Conservation (phyloP, 208 protist genomes). For the Leishmania guyanensis region DNA sequence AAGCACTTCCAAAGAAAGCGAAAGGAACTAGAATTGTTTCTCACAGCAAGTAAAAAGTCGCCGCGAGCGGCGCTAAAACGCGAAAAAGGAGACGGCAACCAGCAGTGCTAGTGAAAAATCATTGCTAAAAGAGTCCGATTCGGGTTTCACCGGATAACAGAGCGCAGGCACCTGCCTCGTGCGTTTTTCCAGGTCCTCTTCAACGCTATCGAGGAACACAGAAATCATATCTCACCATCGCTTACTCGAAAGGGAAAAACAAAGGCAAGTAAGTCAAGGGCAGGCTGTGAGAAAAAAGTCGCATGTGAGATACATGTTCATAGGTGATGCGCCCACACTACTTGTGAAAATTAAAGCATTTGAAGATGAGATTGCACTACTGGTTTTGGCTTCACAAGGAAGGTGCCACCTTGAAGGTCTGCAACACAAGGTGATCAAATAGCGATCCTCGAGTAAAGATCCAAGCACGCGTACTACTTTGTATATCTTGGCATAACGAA, state of each 20-base stretch:
- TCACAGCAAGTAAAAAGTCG: neutral
- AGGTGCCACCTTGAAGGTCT: neutral
- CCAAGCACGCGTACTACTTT: neutral
- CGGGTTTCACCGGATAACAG: neutral
- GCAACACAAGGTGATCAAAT: neutral
- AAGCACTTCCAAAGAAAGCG: neutral
- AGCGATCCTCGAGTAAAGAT: neutral
- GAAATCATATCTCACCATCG: neutral
- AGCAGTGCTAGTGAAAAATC: neutral
- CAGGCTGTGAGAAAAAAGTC: too few species aligned
- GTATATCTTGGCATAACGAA: constrained; percentile 15
- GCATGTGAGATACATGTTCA: neutral
- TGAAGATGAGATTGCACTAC: neutral
- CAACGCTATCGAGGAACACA: neutral
- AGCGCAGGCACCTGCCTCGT: neutral
- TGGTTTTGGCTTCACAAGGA: neutral
- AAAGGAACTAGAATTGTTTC: neutral
- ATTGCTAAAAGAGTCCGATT: neutral
- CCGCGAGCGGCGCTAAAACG: neutral
- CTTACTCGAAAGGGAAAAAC: neutral
- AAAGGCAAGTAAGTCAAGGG: neutral
- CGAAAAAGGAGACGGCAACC: neutral
- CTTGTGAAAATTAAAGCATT: neutral
- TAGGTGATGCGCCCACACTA: neutral
- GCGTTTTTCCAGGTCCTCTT: neutral